Percentiles rank a stretch among this genome's conserved stretches.
phyloP scores from a whole-genome alignment of 179 eudicot species.

The Camellia oleifera region DNA sequence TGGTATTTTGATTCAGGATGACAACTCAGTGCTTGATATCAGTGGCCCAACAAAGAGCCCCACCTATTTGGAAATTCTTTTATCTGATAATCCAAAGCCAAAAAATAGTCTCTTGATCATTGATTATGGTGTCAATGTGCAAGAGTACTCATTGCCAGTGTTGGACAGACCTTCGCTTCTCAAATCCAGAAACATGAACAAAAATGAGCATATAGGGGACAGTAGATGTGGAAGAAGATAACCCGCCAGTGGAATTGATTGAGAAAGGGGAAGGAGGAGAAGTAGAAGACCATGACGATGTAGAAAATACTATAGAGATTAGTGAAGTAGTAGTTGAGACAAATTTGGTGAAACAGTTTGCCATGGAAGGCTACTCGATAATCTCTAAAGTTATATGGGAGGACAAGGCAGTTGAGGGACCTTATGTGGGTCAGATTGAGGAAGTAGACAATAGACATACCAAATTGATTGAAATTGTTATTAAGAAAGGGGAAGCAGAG shows the following conservation, averaged over 20 bases:
- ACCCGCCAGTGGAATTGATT: not conserved
- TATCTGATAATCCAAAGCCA: constrained; percentile 1
- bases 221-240: not conserved
- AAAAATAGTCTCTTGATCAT: too few relatives aligned
- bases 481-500: constrained; percentile 1
- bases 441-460: not conserved
- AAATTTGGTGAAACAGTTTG: too few relatives aligned
- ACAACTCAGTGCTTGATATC: not conserved
- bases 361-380: not conserved
- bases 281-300: too few relatives aligned
- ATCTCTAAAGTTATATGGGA: not conserved
- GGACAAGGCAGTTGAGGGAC: not conserved
- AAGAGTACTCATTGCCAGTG: too few relatives aligned
- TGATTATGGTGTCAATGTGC: too few relatives aligned
- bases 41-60: not conserved
- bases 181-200: not conserved
- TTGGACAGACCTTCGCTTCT: too few relatives aligned
- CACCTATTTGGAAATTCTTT: not conserved
- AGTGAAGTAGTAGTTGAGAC: not conserved
- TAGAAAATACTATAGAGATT: not conserved
- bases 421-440: not conserved
- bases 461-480: not conserved
- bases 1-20: not conserved
- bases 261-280: not conserved
- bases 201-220: not conserved